These are phyloP conservation scores for Maudiozyma barnettii DNA, from an alignment of 805 yeast species.

Conservation along the genomic window DNA sequence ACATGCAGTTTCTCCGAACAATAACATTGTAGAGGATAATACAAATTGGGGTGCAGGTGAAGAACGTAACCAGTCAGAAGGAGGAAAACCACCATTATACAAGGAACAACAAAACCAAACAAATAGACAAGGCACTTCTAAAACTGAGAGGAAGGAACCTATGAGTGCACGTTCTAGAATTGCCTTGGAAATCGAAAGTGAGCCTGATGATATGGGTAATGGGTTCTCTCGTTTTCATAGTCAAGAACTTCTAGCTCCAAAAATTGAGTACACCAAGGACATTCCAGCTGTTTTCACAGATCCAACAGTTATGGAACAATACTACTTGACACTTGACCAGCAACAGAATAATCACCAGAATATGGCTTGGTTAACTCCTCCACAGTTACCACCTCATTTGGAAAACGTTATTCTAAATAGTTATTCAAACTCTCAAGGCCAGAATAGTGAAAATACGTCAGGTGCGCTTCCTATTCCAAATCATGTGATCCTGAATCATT, in stretches of 20 bases:
- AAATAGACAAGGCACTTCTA: not conserved
- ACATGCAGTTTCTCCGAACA: slow-evolving; percentile 9
- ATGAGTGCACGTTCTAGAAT: slow-evolving; percentile 44
- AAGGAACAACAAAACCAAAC: slow-evolving; percentile 5
- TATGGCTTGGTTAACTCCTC: slow-evolving; percentile 72
- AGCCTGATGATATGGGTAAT: slow-evolving; percentile 63
- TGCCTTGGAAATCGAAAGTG: slow-evolving; percentile 30
- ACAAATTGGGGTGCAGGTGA: not conserved
- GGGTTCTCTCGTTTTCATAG: slow-evolving; percentile 73
- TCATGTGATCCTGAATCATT: slow-evolving; percentile 86
- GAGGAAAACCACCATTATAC: not conserved
- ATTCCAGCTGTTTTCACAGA: slow-evolving; percentile 81
- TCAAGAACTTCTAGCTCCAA: slow-evolving; percentile 32
- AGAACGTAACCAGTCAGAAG: not conserved
- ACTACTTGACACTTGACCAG: slow-evolving; percentile 66
- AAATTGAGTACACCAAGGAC: slow-evolving; percentile 44
- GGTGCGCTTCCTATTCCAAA: slow-evolving; percentile 91
- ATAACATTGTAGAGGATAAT: not conserved
- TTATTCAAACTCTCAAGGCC: slow-evolving; percentile 32
- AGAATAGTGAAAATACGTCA: slow-evolving; percentile 54
- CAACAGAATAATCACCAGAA: slow-evolving; percentile 50
- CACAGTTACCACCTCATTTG: slow-evolving; percentile 92
- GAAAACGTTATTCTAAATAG: slow-evolving; percentile 87
- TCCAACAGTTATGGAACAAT: slow-evolving; percentile 80
- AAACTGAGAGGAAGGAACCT: slow-evolving; percentile 7